These are phyloP conservation scores for thale cress (Arabidopsis thaliana) DNA, from an alignment of 345 rosid species.

Conservation along the genomic window TAIR10.1 NC_003074.8:6572501-6573000, in stretches of 20 bases:
- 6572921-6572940: conserved; percentile 90
- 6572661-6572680: conserved; percentile 87
- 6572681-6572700: conserved; percentile 74
- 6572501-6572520: background rate
- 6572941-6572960: conserved; percentile 85
- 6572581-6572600: conserved; percentile 90
- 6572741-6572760: conserved; percentile 92
- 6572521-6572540: conserved; percentile 25
- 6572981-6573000: conserved; percentile 79
- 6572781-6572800: conserved; percentile 40
- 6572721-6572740: conserved; percentile 97
- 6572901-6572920: conserved; percentile 5
- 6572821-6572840: background rate
- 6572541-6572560: conserved; percentile 23
- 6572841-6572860: conserved; percentile 12
- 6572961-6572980: conserved; percentile 93
- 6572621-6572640: conserved; percentile 81
- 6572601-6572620: conserved; percentile 79
- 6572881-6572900: conserved; percentile 10
- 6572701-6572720: conserved; percentile 88
- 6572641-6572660: conserved; percentile 98
- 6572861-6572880: background rate
- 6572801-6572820: conserved; percentile 17
- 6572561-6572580: conserved; percentile 68
- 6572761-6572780: conserved; percentile 94